A percentile compares a stretch with the other conserved stretches of the same genome.
Conservation (phyloP, 2,329 filamentous ascomycete species). For the Emmonsiellopsis sp. region DNA sequence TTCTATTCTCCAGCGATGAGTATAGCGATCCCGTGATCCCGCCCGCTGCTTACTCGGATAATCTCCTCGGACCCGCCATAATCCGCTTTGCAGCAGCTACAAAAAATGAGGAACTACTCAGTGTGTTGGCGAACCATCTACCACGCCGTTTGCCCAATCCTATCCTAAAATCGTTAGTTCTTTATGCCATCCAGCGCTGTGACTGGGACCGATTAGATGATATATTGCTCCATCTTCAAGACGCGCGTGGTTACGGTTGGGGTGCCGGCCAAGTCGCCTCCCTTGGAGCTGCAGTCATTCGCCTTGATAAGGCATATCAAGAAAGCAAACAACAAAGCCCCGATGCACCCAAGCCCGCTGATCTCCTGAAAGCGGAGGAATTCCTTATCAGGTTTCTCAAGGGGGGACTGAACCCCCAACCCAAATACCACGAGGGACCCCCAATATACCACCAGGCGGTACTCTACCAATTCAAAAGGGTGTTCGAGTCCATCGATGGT, state of each 20-base stretch:
- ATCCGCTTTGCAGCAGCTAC: constrained; percentile 46
- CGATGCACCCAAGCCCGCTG: background rate
- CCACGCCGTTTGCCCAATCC: constrained; percentile 24
- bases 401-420: constrained; percentile 24
- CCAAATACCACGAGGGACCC: constrained; percentile 8
- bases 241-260: constrained; percentile 27
- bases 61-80: constrained; percentile 42
- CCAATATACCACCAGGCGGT: constrained; percentile 19
- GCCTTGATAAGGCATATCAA: constrained; percentile 16
- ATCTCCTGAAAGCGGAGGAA: constrained; percentile 19
- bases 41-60: constrained; percentile 34
- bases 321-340: background rate
- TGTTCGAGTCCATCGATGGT: constrained; percentile 25
- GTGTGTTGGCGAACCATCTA: constrained; percentile 21
- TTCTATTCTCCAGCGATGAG: constrained; percentile 44
- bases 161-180: constrained; percentile 27
- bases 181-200: constrained; percentile 22
- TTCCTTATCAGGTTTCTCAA: constrained; percentile 25
- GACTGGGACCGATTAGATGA: constrained; percentile 26
- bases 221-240: constrained; percentile 24
- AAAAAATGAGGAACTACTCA: constrained; percentile 29
- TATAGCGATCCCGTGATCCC: constrained; percentile 46
- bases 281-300: constrained; percentile 32
- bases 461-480: constrained; percentile 19
- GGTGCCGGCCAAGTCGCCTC: constrained; percentile 26